Percentiles rank a stretch among this genome's conserved stretches.
phyloP scores from a whole-genome alignment of 352 stramenopile genomes.

The Pythium insidiosum region DNA sequence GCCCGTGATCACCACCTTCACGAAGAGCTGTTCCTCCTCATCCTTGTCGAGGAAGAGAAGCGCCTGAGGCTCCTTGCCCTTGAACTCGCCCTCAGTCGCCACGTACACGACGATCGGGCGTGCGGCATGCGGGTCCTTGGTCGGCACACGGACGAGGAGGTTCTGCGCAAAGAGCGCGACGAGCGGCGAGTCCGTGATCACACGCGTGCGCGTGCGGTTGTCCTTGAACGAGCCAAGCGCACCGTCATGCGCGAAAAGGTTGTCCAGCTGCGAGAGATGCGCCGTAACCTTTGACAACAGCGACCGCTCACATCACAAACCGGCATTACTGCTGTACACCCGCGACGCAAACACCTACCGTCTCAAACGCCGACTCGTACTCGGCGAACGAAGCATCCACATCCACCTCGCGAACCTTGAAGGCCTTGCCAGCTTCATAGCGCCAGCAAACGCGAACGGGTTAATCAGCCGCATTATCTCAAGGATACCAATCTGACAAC shows the following conservation, averaged over 20 bases:
- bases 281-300: slow-evolving; percentile 34
- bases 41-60: slow-evolving; percentile 58
- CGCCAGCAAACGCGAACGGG: not conserved
- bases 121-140: slow-evolving; percentile 52
- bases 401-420: slow-evolving; percentile 52
- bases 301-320: too few relatives aligned
- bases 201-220: slow-evolving; percentile 61
- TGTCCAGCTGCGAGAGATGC: slow-evolving; percentile 45
- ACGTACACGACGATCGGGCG: slow-evolving; percentile 77
- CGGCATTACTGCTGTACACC: too few relatives aligned
- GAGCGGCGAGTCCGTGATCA: slow-evolving; percentile 72
- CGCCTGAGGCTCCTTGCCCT: slow-evolving; percentile 43
- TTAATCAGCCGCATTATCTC: too few relatives aligned
- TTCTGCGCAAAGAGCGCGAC: slow-evolving; percentile 65
- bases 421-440: slow-evolving; percentile 57
- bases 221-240: slow-evolving; percentile 73
- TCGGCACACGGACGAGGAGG: slow-evolving; percentile 52
- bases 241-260: slow-evolving; percentile 67
- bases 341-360: slow-evolving; percentile 10
- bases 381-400: slow-evolving; percentile 56
- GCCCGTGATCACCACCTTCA: slow-evolving; percentile 67
- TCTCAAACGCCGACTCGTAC: slow-evolving; percentile 59
- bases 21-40: slow-evolving; percentile 48
- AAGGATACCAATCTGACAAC: too few relatives aligned
- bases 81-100: slow-evolving; percentile 50